Evolutionary conservation across 2,329 filamentous ascomycete genomes (phyloP), one percentile per base, ranked within the genome.

Genomic region (Neocatenulostroma microsporum): DNA sequence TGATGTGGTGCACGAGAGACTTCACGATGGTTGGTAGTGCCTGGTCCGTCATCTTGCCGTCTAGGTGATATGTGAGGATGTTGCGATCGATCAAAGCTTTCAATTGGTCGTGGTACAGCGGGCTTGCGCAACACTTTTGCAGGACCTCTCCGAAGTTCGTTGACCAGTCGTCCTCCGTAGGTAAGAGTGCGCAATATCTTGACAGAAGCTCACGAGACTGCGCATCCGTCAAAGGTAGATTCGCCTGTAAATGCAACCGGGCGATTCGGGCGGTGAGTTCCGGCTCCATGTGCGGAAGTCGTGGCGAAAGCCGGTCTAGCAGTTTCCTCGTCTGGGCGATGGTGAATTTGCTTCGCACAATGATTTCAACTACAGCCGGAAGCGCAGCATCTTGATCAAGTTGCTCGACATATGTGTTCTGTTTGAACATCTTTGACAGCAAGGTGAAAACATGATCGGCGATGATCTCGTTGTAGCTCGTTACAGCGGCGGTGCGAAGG

Each of bases 341-440:
- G 20, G n/a, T 9, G 33, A 10, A 8, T n/a, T n/a, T 5, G 25
- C 29, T 21, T 21, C 12, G 17, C 12, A 26, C 17, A 3, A 39
- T 19, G 18, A 33, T 33, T 3, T 37, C 34, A 12, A 47, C 14
- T 8, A 46, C 19, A n/a, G 24, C 14, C 8, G 35, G 25, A 36
- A 40, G 46, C 19, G 20, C 21, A 3, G 30, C 36, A 25, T 39
- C 37, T n/a, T 30, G 23, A 11, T 28, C 21, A 13, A 47, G 25
- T 12, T 42, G 31, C 12, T 30, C 12, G 9, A 40, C 24, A 4
- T 25, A n/a, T 7, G 35, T 25, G 55, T 56, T 43, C 55, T 41
- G 72, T 36, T 86, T 63, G 6, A 71, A 61, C 2, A 64, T 61
- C n/a, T 63, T 56, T 38, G 60, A 61, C 14, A 50, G 19, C 9